phyloP scores from a whole-genome alignment of 306 rosid species.

The Nissolia schottii region DNA sequence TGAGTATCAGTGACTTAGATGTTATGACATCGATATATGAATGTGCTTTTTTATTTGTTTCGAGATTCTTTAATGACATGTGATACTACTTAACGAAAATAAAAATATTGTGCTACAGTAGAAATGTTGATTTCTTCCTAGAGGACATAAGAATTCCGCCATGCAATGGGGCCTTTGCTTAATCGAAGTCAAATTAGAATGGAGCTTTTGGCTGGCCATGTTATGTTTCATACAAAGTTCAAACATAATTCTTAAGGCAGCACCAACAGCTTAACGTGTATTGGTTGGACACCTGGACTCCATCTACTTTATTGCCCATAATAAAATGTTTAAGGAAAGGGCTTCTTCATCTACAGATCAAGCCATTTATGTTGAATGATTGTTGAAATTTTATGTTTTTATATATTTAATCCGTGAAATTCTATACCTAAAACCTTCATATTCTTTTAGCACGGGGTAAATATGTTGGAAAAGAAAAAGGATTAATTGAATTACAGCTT shows the following conservation, averaged over 20 bases:
- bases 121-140: too few relatives aligned
- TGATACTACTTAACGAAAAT: too few relatives aligned
- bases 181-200: not conserved
- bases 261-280: not conserved
- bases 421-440: too few relatives aligned
- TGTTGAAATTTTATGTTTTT: not conserved
- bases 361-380: not conserved
- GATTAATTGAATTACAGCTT: too few relatives aligned
- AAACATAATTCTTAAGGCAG: not conserved
- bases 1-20: too few relatives aligned
- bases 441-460: too few relatives aligned
- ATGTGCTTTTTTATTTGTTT: too few relatives aligned
- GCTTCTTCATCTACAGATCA: not conserved
- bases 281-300: not conserved
- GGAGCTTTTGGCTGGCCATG: not conserved
- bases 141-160: too few relatives aligned
- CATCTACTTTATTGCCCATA: not conserved
- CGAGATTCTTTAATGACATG: too few relatives aligned
- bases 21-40: too few relatives aligned
- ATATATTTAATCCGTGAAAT: not conserved
- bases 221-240: not conserved
- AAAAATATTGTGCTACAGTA: too few relatives aligned
- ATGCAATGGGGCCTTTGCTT: not conserved
- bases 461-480: too few relatives aligned
- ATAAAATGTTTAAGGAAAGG: not conserved